A percentile compares a stretch with the other conserved stretches of the same genome.
These are phyloP conservation scores for Diaporthe velutina DNA, from an alignment of 2,329 filamentous ascomycete genomes.

Conservation along the genomic window DNA sequence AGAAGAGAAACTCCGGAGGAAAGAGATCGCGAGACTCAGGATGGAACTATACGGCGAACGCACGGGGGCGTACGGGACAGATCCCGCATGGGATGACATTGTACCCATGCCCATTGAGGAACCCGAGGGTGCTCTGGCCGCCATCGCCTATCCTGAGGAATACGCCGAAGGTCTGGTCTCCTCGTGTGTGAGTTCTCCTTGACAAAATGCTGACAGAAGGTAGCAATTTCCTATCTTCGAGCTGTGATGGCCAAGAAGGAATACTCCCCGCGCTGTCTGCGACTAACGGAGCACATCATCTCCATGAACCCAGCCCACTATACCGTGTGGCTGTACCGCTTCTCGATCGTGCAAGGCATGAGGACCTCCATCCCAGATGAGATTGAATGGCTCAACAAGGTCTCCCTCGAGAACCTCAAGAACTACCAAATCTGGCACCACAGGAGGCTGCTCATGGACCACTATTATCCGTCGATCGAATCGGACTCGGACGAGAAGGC, in stretches of 20 bases:
- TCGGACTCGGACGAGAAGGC: constrained; percentile 68
- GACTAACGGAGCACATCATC: constrained; percentile 91
- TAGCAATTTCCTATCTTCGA: constrained; percentile 90
- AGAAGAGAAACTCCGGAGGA: constrained; percentile 60
- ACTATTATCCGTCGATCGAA: constrained; percentile 71
- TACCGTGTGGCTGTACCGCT: constrained; percentile 97
- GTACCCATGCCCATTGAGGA: constrained; percentile 87
- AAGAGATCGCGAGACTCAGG: constrained; percentile 64
- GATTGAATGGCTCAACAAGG: constrained; percentile 86
- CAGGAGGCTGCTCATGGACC: constrained; percentile 74
- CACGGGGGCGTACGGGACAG: constrained; percentile 68
- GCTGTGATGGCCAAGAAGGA: constrained; percentile 94
- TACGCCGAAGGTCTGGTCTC: constrained; percentile 78
- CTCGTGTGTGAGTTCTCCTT: constrained; percentile 31
- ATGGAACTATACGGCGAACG: constrained; percentile 67
- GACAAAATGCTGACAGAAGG: constrained; percentile 26
- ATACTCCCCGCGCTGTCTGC: constrained; percentile 81
- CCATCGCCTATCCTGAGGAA: constrained; percentile 90
- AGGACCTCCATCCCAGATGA: constrained; percentile 77
- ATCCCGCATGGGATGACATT: constrained; percentile 87
- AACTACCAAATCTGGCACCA: constrained; percentile 99
- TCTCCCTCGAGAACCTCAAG: constrained; percentile 88
- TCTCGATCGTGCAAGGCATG: constrained; percentile 79
- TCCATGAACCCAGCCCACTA: constrained; percentile 96
- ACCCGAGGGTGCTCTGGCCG: constrained; percentile 86